phyloP scores from a whole-genome alignment of 768 basidiomycete species.

The Chalciporus piperatus region DNA sequence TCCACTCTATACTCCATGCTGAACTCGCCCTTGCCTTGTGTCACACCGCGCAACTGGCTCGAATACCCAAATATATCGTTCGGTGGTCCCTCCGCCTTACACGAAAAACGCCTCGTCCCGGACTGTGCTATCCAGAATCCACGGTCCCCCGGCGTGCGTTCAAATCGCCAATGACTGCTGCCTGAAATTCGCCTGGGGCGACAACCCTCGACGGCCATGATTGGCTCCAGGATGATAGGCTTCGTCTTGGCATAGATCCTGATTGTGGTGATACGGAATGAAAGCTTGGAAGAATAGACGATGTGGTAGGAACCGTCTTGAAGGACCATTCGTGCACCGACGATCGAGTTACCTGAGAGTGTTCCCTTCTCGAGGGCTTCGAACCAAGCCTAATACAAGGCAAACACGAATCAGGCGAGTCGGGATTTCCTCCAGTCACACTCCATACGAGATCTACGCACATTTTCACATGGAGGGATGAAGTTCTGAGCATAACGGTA shows the following conservation, averaged over 20 bases:
- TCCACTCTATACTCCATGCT: slow-evolving; percentile 76
- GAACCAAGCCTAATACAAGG: slow-evolving; percentile 74
- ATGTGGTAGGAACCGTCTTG: slow-evolving; percentile 91
- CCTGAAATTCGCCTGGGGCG: slow-evolving; percentile 95
- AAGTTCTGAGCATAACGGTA: slow-evolving; percentile 81
- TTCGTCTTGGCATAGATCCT: slow-evolving; percentile 76
- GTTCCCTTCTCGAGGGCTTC: slow-evolving; percentile 92
- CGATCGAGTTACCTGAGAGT: slow-evolving; percentile 83
- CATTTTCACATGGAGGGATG: slow-evolving; percentile 95
- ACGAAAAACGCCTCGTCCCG: slow-evolving; percentile 96
- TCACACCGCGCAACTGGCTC: slow-evolving; percentile 85
- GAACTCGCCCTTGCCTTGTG: slow-evolving; percentile 95
- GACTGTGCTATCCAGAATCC: slow-evolving; percentile 93
- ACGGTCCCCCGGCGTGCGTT: slow-evolving; percentile 92
- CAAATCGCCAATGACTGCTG: slow-evolving; percentile 89
- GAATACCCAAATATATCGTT: slow-evolving; percentile 99
- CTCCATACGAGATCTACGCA: slow-evolving; percentile 36
- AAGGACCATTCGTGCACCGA: slow-evolving; percentile 81
- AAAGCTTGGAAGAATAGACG: slow-evolving; percentile 95
- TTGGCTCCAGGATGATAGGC: slow-evolving; percentile 90
- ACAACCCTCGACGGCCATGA: slow-evolving; percentile 99
- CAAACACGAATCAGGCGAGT: not conserved
- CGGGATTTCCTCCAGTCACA: no score
- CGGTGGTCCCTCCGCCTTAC: slow-evolving; percentile 85
- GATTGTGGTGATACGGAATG: slow-evolving; percentile 87